Base-by-base conservation (phyloP, 2,329 filamentous ascomycete genomes). In the Hypoxylon sp. region DNA sequence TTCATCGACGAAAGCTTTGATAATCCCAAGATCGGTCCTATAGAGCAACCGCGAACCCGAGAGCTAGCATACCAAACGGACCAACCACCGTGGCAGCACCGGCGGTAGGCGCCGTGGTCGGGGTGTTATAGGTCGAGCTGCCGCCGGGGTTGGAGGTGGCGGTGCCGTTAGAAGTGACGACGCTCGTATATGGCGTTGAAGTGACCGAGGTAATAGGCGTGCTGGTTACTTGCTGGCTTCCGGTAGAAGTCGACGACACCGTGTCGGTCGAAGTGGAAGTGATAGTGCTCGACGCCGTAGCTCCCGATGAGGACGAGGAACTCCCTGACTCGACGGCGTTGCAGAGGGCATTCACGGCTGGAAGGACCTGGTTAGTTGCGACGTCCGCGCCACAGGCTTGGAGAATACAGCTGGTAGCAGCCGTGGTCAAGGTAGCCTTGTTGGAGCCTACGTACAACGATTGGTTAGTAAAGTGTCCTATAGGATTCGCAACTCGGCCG, bases 281-380 rank as follows among this genome's bases (percentile, higher is more conserved):
- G 13, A 60, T 15, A 5, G 54, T 54, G 20, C 47, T 19, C 6
- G 59, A 47, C 13, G 50, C 50, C 22, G 56, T 52, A 13, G 48
- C 28, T 6, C 44, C n/a, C n/a, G 47, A n/a, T n/a, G n/a, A 46
- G 3, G 55, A 41, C 15, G 60, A 28, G 7, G 61, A 51, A 41
- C 34, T 28, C 19, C 56, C 69, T 39, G 58, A 59, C 44, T 61
- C 53, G 46, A 70, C 68, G 8, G 68, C 65, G 4, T 49, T 20
- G 54, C 71, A 73, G 64, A 73, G 71, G 10, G 30, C 15, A 46
- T 65, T 46, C 17, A 72, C 61, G 24, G 70, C 70, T 8, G 70
- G 71, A 34, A 73, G 57, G 28, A 73, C 68, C 26, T 68, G n/a
- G 56, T 64, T 62, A 5, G 62, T 20, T 20, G 70, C 70, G n/a